Evolutionary conservation across 2,329 filamentous ascomycete genomes (phyloP).

Genomic region (Talaromyces sp.): DNA sequence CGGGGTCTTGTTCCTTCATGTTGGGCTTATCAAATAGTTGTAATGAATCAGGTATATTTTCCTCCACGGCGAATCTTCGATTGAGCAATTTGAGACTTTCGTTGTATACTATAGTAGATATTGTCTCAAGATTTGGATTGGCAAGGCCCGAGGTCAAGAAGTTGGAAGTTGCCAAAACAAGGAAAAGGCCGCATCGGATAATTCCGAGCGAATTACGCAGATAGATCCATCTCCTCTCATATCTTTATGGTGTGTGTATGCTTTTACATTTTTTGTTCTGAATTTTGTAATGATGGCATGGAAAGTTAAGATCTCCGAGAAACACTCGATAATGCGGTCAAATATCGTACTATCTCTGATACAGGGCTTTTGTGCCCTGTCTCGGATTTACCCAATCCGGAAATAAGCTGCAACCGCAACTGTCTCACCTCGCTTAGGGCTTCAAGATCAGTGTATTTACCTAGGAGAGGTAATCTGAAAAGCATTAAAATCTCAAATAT

Average conservation of each 20-base stretch:
- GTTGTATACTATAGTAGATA: no score
- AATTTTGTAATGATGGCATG: not conserved
- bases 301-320: not conserved
- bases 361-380: not conserved
- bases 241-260: no score
- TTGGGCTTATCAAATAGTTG: not conserved
- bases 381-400: constrained; percentile 4
- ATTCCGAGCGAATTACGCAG: not conserved
- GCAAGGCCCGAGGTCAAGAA: not conserved
- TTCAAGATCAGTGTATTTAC: not conserved
- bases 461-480: not conserved
- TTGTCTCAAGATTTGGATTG: not conserved
- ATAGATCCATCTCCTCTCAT: not conserved
- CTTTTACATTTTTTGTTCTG: no score
- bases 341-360: not conserved
- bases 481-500: not conserved
- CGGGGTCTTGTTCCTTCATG: constrained; percentile 8
- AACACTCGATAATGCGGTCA: not conserved
- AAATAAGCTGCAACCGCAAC: constrained; percentile 6
- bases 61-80: no score
- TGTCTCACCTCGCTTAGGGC: not conserved
- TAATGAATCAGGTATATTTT: not conserved
- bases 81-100: not conserved
- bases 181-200: not conserved
- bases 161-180: not conserved